Evolutionary conservation across 768 basidiomycete genomes (phyloP), one percentile per base, ranked within the genome.

Genomic region (Boletellus ananas): DNA sequence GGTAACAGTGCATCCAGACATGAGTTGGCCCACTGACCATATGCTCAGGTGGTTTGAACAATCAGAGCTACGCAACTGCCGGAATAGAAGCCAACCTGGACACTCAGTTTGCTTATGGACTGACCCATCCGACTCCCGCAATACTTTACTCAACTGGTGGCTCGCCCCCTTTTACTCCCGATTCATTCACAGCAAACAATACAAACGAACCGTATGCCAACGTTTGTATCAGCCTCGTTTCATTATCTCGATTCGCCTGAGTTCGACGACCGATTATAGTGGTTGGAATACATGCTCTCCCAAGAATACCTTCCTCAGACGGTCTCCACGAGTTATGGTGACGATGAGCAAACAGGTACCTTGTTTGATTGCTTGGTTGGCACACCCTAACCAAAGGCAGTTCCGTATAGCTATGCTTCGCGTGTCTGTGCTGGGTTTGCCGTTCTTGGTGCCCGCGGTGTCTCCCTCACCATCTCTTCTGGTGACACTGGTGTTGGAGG

Each of bases 401-500:
- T 87, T 20, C 84, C 85, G 16, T 45, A 63, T 45, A 70, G 64
- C 47, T 85, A 76, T 56, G 83, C 85, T 10, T 55, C 33, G n/a
- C 79, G 83, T 42, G 76, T 77, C 20, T 90, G 87, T 61, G 49
- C 57, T 5, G 74, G 70, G 10, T 81, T 90, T 46, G 85, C 84
- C n/a, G 74, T 79, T 53, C 77, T 90, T 13, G 85, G 85, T 50
- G 79, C 73, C 43, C 79, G 85, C 2, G 87, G 88, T 16, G 72
- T 83, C 16, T 81, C 85, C 8, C 36, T 89, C 13, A 60, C 81
- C 34, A 86, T 86, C 66, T 73, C 80, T 11, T 84, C 83, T 18
- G 85, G 86, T 16, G 86, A 89, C 52, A 61, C 60, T 16, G 87
- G 87, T 16, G 87, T 87, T n/a, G 87, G 87, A 2, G 86, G 83